These are phyloP conservation scores for Dissophora globulifera DNA, from an alignment of 192 early-diverging fungal genomes.

Conservation along the genomic window DNA sequence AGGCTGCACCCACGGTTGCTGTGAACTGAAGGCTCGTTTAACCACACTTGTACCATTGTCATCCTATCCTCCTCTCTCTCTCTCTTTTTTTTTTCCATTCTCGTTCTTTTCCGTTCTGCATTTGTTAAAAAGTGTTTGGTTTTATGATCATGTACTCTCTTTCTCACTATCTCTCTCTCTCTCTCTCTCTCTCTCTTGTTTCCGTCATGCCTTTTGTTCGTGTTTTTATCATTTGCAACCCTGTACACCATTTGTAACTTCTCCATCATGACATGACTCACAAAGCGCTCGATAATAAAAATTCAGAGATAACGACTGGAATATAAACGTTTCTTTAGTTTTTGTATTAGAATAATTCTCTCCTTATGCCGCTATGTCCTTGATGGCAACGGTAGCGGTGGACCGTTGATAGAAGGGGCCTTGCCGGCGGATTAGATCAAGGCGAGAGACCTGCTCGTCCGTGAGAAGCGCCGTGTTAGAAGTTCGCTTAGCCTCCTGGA, in stretches of 20 bases:
- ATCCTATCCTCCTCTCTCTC: too few relatives aligned
- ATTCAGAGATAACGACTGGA: too few relatives aligned
- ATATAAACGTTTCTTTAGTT: too few relatives aligned
- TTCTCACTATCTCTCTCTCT: too few relatives aligned
- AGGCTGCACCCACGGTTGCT: constrained; percentile 24
- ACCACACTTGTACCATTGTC: too few relatives aligned
- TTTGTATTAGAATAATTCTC: too few relatives aligned
- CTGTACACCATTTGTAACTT: constrained; percentile 5
- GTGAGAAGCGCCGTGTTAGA: constrained; percentile 6
- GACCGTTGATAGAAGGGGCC: constrained; percentile 44
- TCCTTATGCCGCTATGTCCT: constrained; percentile 39
- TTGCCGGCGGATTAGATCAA: constrained; percentile 35
- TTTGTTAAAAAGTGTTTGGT: neutral
- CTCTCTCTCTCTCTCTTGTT: too few relatives aligned
- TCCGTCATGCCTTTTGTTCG: too few relatives aligned
- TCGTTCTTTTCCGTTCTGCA: constrained; percentile 2
- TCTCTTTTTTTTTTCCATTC: too few relatives aligned
- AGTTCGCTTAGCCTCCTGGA: neutral
- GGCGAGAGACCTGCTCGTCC: constrained; percentile 34
- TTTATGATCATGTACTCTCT: constrained; percentile 1
- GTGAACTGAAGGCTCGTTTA: constrained; percentile 33
- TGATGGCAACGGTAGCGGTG: constrained; percentile 33
- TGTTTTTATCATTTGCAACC: constrained; percentile 2
- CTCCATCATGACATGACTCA: constrained; percentile 3
- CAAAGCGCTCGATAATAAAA: neutral